Percentiles rank a stretch among this genome's conserved stretches.
phyloP scores from a whole-genome alignment of 495 filamentous ascomycete genomes.

The Parathielavia appendiculata region DNA sequence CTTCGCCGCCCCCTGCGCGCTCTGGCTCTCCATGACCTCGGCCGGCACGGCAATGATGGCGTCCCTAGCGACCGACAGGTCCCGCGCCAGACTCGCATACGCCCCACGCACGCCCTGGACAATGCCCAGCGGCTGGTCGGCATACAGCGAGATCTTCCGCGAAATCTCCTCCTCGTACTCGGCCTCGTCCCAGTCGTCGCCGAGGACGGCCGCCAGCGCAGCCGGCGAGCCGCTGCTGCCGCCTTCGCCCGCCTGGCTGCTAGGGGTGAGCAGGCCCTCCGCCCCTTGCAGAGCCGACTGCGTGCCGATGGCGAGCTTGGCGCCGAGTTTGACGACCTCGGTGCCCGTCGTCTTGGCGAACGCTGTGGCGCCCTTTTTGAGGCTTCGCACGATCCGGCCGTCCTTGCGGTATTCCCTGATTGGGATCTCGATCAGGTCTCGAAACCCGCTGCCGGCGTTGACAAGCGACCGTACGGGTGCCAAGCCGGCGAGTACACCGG shows the following conservation, averaged over 20 bases:
- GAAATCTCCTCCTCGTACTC: slow-evolving; percentile 54
- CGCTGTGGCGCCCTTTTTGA: slow-evolving; percentile 80
- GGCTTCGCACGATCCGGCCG: slow-evolving; percentile 82
- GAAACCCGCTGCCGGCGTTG: slow-evolving; percentile 81
- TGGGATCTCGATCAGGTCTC: slow-evolving; percentile 80
- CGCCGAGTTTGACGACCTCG: slow-evolving; percentile 86
- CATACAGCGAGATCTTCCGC: slow-evolving; percentile 60
- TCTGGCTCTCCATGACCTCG: slow-evolving; percentile 81
- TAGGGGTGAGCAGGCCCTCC: slow-evolving; percentile 64
- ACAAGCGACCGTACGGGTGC: slow-evolving; percentile 83
- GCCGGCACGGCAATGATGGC: slow-evolving; percentile 92
- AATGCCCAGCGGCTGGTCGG: slow-evolving; percentile 85
- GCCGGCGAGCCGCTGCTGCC: slow-evolving; percentile 24
- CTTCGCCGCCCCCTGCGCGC: slow-evolving; percentile 72
- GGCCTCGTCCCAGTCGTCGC: slow-evolving; percentile 58
- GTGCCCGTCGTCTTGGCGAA: slow-evolving; percentile 91
- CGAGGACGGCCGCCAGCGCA: slow-evolving; percentile 23
- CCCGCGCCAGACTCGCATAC: slow-evolving; percentile 74
- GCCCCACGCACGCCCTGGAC: slow-evolving; percentile 79
- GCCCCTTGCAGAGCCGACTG: slow-evolving; percentile 85
- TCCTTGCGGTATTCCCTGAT: slow-evolving; percentile 91
- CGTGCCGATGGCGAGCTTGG: slow-evolving; percentile 90
- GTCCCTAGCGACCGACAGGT: slow-evolving; percentile 76
- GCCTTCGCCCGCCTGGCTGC: slow-evolving; percentile 32
- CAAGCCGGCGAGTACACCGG: slow-evolving; percentile 81